Evolutionary conservation across 352 stramenopile species (phyloP).

Genomic region (Globisporangium ultimum): DNA sequence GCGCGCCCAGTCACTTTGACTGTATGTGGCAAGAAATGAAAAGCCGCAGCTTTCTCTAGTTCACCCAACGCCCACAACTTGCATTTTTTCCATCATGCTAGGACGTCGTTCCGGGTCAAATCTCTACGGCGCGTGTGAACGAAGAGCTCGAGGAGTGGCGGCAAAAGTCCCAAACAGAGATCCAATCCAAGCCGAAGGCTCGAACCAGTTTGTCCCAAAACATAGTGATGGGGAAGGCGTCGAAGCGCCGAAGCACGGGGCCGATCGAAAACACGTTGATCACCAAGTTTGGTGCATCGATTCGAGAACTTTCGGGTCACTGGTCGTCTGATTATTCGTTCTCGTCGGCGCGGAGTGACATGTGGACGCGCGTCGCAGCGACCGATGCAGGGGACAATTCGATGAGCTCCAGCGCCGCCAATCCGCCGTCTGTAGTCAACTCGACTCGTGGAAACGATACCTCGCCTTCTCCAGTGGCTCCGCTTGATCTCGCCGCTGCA

Average conservation of each 20-base stretch:
- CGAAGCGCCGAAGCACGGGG: not conserved
- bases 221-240: not conserved
- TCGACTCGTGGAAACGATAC: not conserved
- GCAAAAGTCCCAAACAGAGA: not conserved
- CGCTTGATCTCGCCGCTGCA: no score
- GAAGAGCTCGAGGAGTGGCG: constrained; percentile 12
- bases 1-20: constrained; percentile 18
- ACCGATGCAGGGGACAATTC: no score
- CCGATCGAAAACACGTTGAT: constrained; percentile 7
- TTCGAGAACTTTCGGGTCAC: constrained; percentile 10
- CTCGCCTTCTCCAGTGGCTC: no score
- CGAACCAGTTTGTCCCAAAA: not conserved
- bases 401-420: not conserved
- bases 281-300: constrained; percentile 9
- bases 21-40: constrained; percentile 15
- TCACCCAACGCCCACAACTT: no score
- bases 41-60: no score
- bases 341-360: constrained; percentile 8
- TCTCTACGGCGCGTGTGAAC: constrained; percentile 16
- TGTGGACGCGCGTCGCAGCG: constrained; percentile 13
- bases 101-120: constrained; percentile 9
- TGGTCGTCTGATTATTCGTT: constrained; percentile 8
- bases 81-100: not conserved
- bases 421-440: not conserved
- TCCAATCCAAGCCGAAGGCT: constrained; percentile 2